A percentile compares a stretch with the other conserved stretches of the same genome.
These are phyloP conservation scores for Tillandsia fasciculata DNA, from an alignment of 176 grass and related monocot genomes.

Conservation along the genomic window DNA sequence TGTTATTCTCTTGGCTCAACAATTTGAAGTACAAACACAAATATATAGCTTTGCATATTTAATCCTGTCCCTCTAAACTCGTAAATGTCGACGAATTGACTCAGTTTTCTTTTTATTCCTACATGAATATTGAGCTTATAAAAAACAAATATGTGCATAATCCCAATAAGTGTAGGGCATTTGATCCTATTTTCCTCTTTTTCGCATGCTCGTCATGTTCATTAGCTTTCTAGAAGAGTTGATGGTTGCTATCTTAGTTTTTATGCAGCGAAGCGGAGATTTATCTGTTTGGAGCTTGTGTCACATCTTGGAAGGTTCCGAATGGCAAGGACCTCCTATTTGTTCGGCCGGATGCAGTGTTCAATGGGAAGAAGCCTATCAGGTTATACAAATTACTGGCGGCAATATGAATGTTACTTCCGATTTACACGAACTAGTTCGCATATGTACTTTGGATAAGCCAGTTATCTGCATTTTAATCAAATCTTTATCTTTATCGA, in stretches of 20 bases:
- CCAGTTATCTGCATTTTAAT: neutral
- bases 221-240: neutral
- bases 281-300: slow-evolving; percentile 78
- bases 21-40: too few relatives aligned
- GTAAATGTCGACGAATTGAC: too few relatives aligned
- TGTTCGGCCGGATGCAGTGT: slow-evolving; percentile 90
- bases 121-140: too few relatives aligned
- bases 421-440: neutral
- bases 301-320: slow-evolving; percentile 82
- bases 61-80: too few relatives aligned
- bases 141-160: too few relatives aligned
- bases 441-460: neutral
- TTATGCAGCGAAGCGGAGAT: slow-evolving; percentile 76
- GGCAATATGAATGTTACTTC: neutral
- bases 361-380: slow-evolving; percentile 90
- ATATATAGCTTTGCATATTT: too few relatives aligned
- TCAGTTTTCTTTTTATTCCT: too few relatives aligned
- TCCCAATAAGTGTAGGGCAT: neutral
- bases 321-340: slow-evolving; percentile 80
- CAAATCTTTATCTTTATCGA: neutral
- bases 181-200: slow-evolving; percentile 1
- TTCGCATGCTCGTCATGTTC: neutral
- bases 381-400: slow-evolving; percentile 34
- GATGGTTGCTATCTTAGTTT: slow-evolving; percentile 16
- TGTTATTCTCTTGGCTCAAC: too few relatives aligned